Evolutionary conservation across 495 filamentous ascomycete species (phyloP), one percentile per base, ranked within the genome.

Genomic region (Penicillium maclennaniae): DNA sequence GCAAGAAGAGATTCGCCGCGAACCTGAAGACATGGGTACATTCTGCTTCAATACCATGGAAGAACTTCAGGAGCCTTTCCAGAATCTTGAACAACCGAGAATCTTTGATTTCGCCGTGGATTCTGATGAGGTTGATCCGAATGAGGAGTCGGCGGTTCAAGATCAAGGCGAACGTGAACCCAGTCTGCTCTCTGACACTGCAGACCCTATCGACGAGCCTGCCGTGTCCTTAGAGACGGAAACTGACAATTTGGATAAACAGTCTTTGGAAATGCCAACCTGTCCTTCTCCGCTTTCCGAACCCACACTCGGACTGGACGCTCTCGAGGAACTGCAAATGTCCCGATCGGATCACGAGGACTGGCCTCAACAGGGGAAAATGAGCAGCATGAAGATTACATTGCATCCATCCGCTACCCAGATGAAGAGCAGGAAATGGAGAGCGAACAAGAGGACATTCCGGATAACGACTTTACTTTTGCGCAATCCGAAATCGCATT

Each of bases 21-120:
- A 61, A 19, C 59, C 59, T 0, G 58, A 62, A 4, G 66, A 68
- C 12, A 54, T 49, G 17, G 62, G 53, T 14, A 63, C 62, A 5
- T 23, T 65, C 28, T 65, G 62, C 43, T 63, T 65, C 41, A 62
- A 58, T 34, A 53, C 53, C 0, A 65, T 65, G 53, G 63, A 63
- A 43, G 54, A 53, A 9, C 54, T 61, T 6, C 47, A 65, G n/a
- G 21, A 50, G 10, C 38, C 48, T 4, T 45, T 46, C n/a, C 20
- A 58, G 19, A 43, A 56, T 10, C 31, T 58, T 19, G 50, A 36
- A 6, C 38, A 40, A 16, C 10, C 39, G 3, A 15, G 43, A 34
- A 15, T 16, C 5, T 15, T 34, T 19, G 47, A 44, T 6, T 6
- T 26, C 20, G 37, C 56, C 12, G 16, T 44, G 9, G n/a, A 19